Percentiles rank a stretch among this genome's conserved stretches.
Evolutionary conservation across 257 asterid genomes (phyloP).

Genomic region (Nicotiana paniculata): DNA sequence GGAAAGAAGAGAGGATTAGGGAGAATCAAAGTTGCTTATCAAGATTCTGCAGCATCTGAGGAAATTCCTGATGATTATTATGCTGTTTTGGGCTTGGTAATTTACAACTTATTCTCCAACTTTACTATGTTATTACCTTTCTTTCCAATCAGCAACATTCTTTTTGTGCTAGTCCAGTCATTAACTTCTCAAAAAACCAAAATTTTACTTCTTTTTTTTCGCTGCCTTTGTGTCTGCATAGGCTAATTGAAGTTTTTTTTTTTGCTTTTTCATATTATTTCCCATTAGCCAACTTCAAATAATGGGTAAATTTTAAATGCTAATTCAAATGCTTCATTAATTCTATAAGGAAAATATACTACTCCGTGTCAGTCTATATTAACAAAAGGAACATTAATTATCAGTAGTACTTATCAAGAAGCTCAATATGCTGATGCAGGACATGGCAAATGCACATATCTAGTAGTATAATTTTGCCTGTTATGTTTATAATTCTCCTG

Average conservation of each 20-base stretch:
- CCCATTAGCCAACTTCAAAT: too few relatives aligned
- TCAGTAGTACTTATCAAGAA: background rate
- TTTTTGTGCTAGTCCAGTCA: background rate
- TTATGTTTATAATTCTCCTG: background rate
- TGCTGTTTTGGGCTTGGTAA: constrained; percentile 83
- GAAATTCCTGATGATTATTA: constrained; percentile 81
- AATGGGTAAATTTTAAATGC: background rate
- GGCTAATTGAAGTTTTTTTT: background rate
- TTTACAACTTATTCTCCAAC: background rate
- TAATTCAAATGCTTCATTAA: background rate
- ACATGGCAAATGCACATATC: background rate
- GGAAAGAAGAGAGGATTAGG: constrained; percentile 39
- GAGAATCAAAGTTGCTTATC: constrained; percentile 54
- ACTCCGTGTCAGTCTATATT: background rate
- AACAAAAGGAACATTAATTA: background rate
- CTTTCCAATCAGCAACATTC: background rate
- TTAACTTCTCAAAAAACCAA: background rate
- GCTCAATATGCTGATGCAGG: background rate
- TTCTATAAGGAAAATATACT: background rate
- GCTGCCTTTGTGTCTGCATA: background rate
- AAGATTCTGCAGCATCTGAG: constrained; percentile 40
- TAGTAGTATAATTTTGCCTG: background rate
- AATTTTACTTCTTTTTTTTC: background rate
- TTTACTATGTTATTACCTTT: background rate
- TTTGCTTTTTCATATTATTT: background rate